phyloP scores from a whole-genome alignment of 306 rosid genomes.

The Casuarina glauca region DNA sequence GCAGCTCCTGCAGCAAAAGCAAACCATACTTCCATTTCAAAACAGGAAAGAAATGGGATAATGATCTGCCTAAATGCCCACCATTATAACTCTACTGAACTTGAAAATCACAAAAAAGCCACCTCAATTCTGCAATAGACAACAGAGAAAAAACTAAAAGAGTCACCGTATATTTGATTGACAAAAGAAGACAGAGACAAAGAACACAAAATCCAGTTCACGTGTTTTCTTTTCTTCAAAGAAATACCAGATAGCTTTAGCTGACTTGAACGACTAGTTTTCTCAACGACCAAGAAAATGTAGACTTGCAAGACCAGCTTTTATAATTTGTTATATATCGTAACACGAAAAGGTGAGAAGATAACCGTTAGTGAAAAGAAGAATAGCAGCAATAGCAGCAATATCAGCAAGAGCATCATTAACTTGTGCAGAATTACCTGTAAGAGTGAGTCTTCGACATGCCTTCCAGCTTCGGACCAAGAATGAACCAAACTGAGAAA shows the following conservation, averaged over 20 bases:
- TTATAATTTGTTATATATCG: too few relatives aligned
- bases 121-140: not conserved
- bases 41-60: not conserved
- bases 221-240: not conserved
- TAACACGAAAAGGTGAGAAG: too few relatives aligned
- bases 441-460: not conserved
- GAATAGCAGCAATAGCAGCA: not conserved
- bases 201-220: not conserved
- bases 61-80: not conserved
- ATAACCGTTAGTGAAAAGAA: not conserved
- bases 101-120: not conserved
- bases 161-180: not conserved
- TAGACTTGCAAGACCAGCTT: not conserved
- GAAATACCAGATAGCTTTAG: not conserved
- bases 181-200: not conserved
- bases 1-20: conserved; percentile 20
- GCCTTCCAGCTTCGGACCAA: not conserved
- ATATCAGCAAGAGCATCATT: not conserved
- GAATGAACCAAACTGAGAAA: not conserved
- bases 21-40: not conserved
- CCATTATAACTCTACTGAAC: not conserved
- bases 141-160: not conserved
- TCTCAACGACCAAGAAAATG: not conserved
- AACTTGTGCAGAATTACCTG: not conserved
- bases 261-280: not conserved